Base-by-base conservation (phyloP, 108 stramenopile genomes). In the Parietichytrium sp. region DNA sequence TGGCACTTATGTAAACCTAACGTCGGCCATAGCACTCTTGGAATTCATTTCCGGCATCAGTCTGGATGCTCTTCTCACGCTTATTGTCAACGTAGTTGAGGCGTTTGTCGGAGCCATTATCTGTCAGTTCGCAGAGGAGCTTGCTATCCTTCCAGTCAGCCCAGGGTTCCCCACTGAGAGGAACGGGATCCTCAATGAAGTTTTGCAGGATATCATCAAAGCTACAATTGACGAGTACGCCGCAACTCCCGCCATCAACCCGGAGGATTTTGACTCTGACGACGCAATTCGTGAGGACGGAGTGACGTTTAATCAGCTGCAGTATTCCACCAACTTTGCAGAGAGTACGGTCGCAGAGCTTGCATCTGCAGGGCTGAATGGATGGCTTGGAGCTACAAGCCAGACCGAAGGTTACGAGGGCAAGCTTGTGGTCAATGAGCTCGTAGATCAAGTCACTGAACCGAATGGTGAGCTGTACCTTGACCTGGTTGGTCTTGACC, bases 381-480 rank as follows among this genome's bases (percentile, higher is more conserved):
- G 61, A 7, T 72, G 61, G 61, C 42, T 72, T 6, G 61, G 61
- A 18, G 42, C 61, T 25, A 6, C 61, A 2, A 72, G 61, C 42
- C 38, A 72, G 12, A 33, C 36, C 38, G 38, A 33, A 8, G 12
- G 45, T 10, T 72, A 72, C 33, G 38, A 31, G 6, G 13, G 38
- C 6, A 31, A 38, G 12, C 61, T 42, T 25, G 61, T 72, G 16
- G 61, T 72, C 38, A 72, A 72, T 20, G 61, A 72, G 61, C 42
- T 72, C 3, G 25, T 72, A 0, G 61, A 72, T 27, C 61, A 45
- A 8, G 38, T 72, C 42, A 72, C 61, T 7, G 61, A 72, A n/a
- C 61, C 61, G 16, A 25, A 16, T 6, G 61, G 61, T 13, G 36
- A 33, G 15, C 33, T 72, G 20, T 16, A 16, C 42, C 20, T 72